phyloP scores from a whole-genome alignment of 2,329 filamentous ascomycete genomes.

The Sporothrix inflata region DNA sequence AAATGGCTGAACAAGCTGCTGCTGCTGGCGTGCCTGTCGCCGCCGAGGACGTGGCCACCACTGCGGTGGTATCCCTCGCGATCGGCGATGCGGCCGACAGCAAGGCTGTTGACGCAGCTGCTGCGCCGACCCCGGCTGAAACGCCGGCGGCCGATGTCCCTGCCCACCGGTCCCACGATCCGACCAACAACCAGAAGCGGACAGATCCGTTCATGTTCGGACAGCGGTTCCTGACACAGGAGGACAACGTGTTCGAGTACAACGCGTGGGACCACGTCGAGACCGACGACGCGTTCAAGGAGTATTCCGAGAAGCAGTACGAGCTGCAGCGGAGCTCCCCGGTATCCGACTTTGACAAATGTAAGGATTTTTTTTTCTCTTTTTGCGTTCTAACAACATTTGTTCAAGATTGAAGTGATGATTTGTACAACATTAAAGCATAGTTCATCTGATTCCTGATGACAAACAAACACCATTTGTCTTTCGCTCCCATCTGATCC shows the following conservation, averaged over 20 bases:
- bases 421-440: slow-evolving; percentile 61
- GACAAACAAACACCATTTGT: slow-evolving; percentile 61
- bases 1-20: slow-evolving; percentile 28
- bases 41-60: slow-evolving; percentile 25
- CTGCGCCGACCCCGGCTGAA: neutral
- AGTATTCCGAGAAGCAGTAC: slow-evolving; percentile 84
- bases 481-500: slow-evolving; percentile 76
- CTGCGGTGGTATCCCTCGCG: slow-evolving; percentile 30
- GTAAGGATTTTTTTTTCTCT: slow-evolving; percentile 47
- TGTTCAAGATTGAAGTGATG: slow-evolving; percentile 41
- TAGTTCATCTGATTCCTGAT: slow-evolving; percentile 75
- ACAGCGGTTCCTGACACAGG: slow-evolving; percentile 78
- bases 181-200: slow-evolving; percentile 76
- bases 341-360: slow-evolving; percentile 90
- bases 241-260: slow-evolving; percentile 92
- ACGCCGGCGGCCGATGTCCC: slow-evolving; percentile 42
- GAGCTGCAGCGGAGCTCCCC: slow-evolving; percentile 81
- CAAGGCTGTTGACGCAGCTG: neutral
- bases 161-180: slow-evolving; percentile 71
- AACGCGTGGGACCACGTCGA: slow-evolving; percentile 99
- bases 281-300: slow-evolving; percentile 84
- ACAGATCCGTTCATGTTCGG: slow-evolving; percentile 95
- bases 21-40: slow-evolving; percentile 13
- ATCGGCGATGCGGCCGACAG: slow-evolving; percentile 23
- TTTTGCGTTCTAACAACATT: slow-evolving; percentile 27